Conservation (phyloP, 805 yeast genomes). For the Candida railenensis region DNA sequence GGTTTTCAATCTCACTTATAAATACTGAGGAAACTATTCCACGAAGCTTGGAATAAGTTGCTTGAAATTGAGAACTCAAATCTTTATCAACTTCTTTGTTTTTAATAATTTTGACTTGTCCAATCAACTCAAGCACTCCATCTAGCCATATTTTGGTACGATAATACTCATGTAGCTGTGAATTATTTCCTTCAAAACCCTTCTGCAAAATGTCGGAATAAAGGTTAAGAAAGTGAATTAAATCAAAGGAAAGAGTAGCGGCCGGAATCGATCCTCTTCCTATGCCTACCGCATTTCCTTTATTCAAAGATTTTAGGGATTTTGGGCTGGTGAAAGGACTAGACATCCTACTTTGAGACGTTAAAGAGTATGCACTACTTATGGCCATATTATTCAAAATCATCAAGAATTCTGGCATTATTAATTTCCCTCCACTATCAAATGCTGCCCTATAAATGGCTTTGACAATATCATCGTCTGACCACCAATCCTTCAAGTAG, state of each 20-base stretch:
- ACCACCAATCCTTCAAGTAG: slow-evolving; percentile 48
- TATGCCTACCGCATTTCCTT: slow-evolving; percentile 2
- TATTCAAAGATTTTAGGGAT: background rate
- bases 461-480: slow-evolving; percentile 42
- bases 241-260: slow-evolving; percentile 17
- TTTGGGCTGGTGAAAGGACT: slow-evolving; percentile 24
- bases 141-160: slow-evolving; percentile 34
- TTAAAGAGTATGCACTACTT: slow-evolving; percentile 29
- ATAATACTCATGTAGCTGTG: slow-evolving; percentile 22
- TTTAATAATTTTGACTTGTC: slow-evolving; percentile 25
- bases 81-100: slow-evolving; percentile 8
- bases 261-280: slow-evolving; percentile 18
- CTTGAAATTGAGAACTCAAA: background rate
- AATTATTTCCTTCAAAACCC: slow-evolving; percentile 24
- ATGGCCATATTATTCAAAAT: slow-evolving; percentile 30
- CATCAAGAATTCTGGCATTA: slow-evolving; percentile 48
- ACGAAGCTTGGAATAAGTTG: background rate
- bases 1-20: slow-evolving; percentile 18
- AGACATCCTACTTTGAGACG: slow-evolving; percentile 32
- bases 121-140: slow-evolving; percentile 37
- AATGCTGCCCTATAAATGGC: slow-evolving; percentile 21
- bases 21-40: slow-evolving; percentile 16
- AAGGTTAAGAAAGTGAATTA: slow-evolving; percentile 33
- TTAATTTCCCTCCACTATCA: slow-evolving; percentile 12
- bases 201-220: slow-evolving; percentile 28